phyloP scores from a whole-genome alignment of 495 filamentous ascomycete genomes.

The Rhypophila decipiens region DNA sequence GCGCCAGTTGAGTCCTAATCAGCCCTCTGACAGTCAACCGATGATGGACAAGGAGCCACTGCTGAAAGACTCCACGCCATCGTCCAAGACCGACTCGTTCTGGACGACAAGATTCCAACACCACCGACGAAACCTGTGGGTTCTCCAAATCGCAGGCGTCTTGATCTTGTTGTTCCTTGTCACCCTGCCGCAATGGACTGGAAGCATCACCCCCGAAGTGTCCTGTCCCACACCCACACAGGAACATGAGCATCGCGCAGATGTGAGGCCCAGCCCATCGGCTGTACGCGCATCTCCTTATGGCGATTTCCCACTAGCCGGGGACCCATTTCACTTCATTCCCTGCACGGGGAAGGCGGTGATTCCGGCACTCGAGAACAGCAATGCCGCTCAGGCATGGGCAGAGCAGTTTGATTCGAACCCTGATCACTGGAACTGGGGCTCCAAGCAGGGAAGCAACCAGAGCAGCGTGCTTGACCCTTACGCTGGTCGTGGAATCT shows the following conservation, averaged over 20 bases:
- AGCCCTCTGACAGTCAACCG: not conserved
- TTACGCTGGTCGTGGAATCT: slow-evolving; percentile 33
- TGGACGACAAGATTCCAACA: not conserved
- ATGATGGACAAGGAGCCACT: not conserved
- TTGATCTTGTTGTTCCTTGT: not conserved
- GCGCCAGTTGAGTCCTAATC: not conserved
- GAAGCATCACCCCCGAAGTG: not conserved
- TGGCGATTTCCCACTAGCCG: slow-evolving; percentile 26
- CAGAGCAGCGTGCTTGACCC: slow-evolving; percentile 2
- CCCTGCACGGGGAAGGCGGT: slow-evolving; percentile 34
- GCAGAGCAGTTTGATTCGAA: slow-evolving; percentile 33
- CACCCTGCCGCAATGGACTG: not conserved
- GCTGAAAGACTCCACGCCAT: not conserved
- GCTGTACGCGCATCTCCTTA: slow-evolving; percentile 16
- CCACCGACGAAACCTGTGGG: not conserved
- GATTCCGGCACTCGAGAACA: slow-evolving; percentile 28
- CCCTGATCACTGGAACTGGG: slow-evolving; percentile 38
- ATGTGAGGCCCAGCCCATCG: no score
- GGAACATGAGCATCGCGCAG: not conserved
- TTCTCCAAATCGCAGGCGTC: not conserved
- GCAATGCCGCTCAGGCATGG: slow-evolving; percentile 24
- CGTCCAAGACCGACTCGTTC: not conserved
- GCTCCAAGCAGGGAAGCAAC: slow-evolving; percentile 6
- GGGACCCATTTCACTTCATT: slow-evolving; percentile 34
- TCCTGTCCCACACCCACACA: not conserved